A percentile compares a stretch with the other conserved stretches of the same genome.
Evolutionary conservation across 306 rosid species (phyloP).

Genomic region (Malus fusca): DNA sequence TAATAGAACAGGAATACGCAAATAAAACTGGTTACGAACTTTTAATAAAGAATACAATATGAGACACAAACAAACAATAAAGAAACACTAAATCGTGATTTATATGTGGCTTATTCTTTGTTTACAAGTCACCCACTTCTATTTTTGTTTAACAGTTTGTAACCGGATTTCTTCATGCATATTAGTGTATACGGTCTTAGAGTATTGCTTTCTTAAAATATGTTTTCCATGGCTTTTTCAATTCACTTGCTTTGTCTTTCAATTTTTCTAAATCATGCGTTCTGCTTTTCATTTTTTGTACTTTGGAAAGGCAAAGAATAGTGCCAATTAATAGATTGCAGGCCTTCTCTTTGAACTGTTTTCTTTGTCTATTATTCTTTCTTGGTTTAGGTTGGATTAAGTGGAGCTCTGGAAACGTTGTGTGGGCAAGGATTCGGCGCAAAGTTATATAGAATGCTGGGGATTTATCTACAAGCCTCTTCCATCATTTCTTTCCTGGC

Average conservation of each 20-base stretch:
- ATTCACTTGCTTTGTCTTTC: not conserved
- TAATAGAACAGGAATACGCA: not conserved
- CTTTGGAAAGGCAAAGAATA: not conserved
- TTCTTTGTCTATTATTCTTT: not conserved
- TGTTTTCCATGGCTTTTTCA: not conserved
- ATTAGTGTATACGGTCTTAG: not conserved
- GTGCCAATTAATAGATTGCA: not conserved
- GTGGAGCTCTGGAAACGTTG: slow-evolving; percentile 79
- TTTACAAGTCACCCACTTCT: not conserved
- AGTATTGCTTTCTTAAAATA: too few species aligned
- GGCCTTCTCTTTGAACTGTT: not conserved
- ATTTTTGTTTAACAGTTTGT: too few species aligned
- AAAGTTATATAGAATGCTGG: slow-evolving; percentile 41
- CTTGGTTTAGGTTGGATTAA: slow-evolving; percentile 50
- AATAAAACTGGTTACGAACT: too few species aligned
- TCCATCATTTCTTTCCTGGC: slow-evolving; percentile 50
- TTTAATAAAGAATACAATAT: too few species aligned
- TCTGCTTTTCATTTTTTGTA: too few species aligned
- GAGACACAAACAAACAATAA: not conserved
- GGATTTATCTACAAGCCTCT: slow-evolving; percentile 67
- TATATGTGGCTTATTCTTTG: too few species aligned
- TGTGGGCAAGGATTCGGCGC: slow-evolving; percentile 94
- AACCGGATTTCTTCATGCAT: not conserved
- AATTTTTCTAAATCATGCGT: not conserved
- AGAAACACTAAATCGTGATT: too few species aligned